A percentile compares a stretch with the other conserved stretches of the same genome.
phyloP scores from a whole-genome alignment of 1,284 basidiomycete genomes.

The Ganoderma resinaceum region DNA sequence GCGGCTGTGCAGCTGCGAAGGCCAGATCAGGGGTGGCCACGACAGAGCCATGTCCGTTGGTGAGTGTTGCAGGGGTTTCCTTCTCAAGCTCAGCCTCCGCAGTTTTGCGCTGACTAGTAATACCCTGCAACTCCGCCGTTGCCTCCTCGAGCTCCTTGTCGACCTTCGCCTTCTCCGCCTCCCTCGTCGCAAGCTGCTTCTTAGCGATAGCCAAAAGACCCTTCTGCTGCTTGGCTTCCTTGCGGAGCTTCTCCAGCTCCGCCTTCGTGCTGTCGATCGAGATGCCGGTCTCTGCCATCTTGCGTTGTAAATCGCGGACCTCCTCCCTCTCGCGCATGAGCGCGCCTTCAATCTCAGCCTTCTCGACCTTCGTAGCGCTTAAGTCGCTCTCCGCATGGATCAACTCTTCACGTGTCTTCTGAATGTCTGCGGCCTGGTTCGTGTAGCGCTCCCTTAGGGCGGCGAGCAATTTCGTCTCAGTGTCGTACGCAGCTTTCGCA shows the following conservation, averaged over 20 bases:
- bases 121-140: conserved; percentile 56
- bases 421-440: conserved; percentile 81
- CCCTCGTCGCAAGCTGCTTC: conserved; percentile 91
- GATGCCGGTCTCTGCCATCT: conserved; percentile 82
- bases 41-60: conserved; percentile 35
- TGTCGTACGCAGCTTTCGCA: conserved; percentile 84
- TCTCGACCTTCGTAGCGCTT: conserved; percentile 89
- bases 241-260: conserved; percentile 89
- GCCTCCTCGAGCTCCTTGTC: conserved; percentile 79
- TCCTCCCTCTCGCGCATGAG: conserved; percentile 96
- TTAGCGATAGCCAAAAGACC: conserved; percentile 93
- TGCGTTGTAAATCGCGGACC: conserved; percentile 84
- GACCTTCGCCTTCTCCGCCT: conserved; percentile 76
- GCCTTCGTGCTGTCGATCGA: conserved; percentile 78
- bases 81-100: conserved; percentile 58
- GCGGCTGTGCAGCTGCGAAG: conserved; percentile 70
- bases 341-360: conserved; percentile 89
- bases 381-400: conserved; percentile 94
- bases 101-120: conserved; percentile 64
- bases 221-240: conserved; percentile 96
- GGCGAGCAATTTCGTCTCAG: conserved; percentile 79
- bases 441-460: conserved; percentile 77
- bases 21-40: conserved; percentile 46
- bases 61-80: conserved; percentile 23
- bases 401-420: conserved; percentile 79